These are phyloP conservation scores for Cryptosporidium meleagridis DNA, from an alignment of 169 alveolate genomes.

Conservation along the genomic window DNA sequence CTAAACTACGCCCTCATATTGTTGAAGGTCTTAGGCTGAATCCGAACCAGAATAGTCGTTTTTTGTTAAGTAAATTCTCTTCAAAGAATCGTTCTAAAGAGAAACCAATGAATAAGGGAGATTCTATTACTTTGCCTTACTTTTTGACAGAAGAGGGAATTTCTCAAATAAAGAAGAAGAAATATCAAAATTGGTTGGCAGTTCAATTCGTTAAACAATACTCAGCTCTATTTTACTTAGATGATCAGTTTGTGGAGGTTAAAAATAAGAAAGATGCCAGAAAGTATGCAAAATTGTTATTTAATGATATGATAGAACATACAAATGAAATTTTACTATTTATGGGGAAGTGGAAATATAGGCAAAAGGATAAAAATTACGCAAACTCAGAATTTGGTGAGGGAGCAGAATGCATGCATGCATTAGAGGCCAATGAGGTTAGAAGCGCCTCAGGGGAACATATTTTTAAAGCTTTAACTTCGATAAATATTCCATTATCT, in stretches of 20 bases:
- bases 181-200: constrained; percentile 69
- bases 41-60: constrained; percentile 4
- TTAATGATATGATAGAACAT: constrained; percentile 57
- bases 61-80: constrained; percentile 36
- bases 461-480: not conserved
- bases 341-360: constrained; percentile 71
- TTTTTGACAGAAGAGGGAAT: constrained; percentile 71
- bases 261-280: constrained; percentile 71
- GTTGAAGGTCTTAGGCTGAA: constrained; percentile 42
- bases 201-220: constrained; percentile 71
- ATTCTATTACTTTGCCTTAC: constrained; percentile 57
- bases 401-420: constrained; percentile 19
- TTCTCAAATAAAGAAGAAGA: constrained; percentile 62
- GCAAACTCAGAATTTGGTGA: not conserved
- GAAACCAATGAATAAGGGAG: constrained; percentile 69
- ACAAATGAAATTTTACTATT: constrained; percentile 49
- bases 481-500: not conserved
- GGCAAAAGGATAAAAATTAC: not conserved
- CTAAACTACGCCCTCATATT: constrained; percentile 69
- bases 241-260: constrained; percentile 52
- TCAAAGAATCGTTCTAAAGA: constrained; percentile 7
- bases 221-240: constrained; percentile 35
- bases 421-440: constrained; percentile 1
- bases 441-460: constrained; percentile 18
- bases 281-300: constrained; percentile 44